Evolutionary conservation across 257 asterid species (phyloP).

Genomic region (Schizonepeta tenuifolia): DNA sequence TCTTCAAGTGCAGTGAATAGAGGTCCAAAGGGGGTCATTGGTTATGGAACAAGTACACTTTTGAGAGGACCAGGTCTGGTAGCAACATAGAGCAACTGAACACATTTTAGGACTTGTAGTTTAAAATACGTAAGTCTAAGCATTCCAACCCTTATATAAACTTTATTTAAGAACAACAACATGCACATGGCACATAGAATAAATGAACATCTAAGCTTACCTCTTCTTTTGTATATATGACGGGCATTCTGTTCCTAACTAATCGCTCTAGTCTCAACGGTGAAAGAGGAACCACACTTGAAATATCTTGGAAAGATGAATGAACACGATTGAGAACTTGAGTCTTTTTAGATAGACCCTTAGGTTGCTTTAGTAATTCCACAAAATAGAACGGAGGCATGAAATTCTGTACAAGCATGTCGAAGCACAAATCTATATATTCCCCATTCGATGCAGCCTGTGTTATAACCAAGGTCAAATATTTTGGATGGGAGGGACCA

Average conservation of each 20-base stretch:
- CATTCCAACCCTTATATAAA: background rate
- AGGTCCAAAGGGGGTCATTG: background rate
- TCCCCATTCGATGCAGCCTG: constrained; percentile 85
- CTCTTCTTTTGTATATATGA: constrained; percentile 46
- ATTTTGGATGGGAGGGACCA: background rate
- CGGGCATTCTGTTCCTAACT: constrained; percentile 68
- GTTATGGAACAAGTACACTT: background rate
- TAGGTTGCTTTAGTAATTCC: constrained; percentile 58
- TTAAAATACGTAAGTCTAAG: constrained; percentile 2
- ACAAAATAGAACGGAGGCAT: constrained; percentile 57
- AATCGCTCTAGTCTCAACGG: constrained; percentile 75
- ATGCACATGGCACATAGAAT: background rate
- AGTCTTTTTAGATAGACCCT: constrained; percentile 61
- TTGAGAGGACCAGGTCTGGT: background rate
- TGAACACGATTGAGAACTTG: constrained; percentile 84
- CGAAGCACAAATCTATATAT: constrained; percentile 78
- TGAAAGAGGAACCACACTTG: constrained; percentile 76
- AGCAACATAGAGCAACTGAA: background rate
- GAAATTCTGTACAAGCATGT: constrained; percentile 81
- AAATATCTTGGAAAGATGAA: constrained; percentile 64
- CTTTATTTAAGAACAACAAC: background rate
- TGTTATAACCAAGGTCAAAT: constrained; percentile 9
- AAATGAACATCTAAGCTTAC: constrained; percentile 45
- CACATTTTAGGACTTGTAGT: background rate
- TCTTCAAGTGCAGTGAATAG: background rate